Conservation (phyloP, 208 protist genomes). For the Trypanosoma congolense region DNA sequence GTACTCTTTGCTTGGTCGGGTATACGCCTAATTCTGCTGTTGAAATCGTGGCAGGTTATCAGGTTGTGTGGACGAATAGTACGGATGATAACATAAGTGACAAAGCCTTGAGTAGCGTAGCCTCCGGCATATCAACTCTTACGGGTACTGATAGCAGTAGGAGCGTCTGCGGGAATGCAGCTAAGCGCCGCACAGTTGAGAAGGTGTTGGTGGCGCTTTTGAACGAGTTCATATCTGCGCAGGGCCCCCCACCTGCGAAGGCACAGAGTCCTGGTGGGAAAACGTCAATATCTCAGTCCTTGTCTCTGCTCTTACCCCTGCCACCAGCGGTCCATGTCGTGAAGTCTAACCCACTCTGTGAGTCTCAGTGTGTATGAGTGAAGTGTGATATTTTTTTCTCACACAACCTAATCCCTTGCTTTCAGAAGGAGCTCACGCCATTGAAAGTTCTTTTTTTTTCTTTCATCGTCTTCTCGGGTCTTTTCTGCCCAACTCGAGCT, state of each 20-base stretch:
- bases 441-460: not conserved
- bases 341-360: too few relatives aligned
- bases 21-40: constrained; percentile 81
- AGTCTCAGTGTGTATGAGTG: not conserved
- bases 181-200: constrained; percentile 49
- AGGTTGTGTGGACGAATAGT: constrained; percentile 24
- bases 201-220: constrained; percentile 54
- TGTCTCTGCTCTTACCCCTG: not conserved
- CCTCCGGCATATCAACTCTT: not conserved
- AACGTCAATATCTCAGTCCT: not conserved
- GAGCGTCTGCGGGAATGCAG: too few relatives aligned
- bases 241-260: constrained; percentile 26
- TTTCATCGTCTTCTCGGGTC: too few relatives aligned
- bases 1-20: constrained; percentile 70
- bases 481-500: too few relatives aligned
- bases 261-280: too few relatives aligned
- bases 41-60: constrained; percentile 77
- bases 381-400: not conserved
- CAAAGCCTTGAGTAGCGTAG: constrained; percentile 5
- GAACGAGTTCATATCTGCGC: constrained; percentile 50
- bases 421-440: too few relatives aligned
- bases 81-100: constrained; percentile 9
- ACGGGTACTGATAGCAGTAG: constrained; percentile 2
- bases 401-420: too few relatives aligned
- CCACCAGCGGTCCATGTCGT: too few relatives aligned